These are phyloP conservation scores for Candida hispaniensis DNA, from an alignment of 805 yeast species.

Conservation along the genomic window DNA sequence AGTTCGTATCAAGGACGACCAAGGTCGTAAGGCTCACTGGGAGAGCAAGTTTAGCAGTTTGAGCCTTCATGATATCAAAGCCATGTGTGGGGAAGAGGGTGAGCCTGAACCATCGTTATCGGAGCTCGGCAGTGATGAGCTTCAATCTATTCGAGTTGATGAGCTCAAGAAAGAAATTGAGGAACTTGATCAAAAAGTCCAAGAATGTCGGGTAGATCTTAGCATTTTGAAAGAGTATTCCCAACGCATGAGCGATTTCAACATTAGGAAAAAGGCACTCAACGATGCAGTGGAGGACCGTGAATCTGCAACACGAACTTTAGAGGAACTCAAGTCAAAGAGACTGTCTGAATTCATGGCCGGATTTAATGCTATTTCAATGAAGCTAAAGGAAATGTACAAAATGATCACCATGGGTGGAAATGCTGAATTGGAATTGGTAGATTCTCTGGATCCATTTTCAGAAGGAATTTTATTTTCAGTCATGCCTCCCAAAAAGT, in stretches of 20 bases:
- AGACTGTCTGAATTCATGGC: slow-evolving; percentile 85
- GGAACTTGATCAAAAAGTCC: slow-evolving; percentile 44
- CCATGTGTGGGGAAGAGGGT: slow-evolving; percentile 16
- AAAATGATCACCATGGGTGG: slow-evolving; percentile 99
- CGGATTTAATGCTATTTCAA: slow-evolving; percentile 79
- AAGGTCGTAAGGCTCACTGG: slow-evolving; percentile 19
- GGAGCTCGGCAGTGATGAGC: slow-evolving; percentile 41
- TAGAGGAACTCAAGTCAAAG: slow-evolving; percentile 60
- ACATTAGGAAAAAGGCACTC: slow-evolving; percentile 51
- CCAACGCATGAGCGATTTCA: slow-evolving; percentile 51
- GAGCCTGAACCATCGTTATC: slow-evolving; percentile 27
- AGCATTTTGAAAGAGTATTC: slow-evolving; percentile 73
- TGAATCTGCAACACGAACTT: slow-evolving; percentile 48
- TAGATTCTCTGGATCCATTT: slow-evolving; percentile 94
- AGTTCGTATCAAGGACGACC: slow-evolving; percentile 33
- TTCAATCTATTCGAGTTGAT: slow-evolving; percentile 39
- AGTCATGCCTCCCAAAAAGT: slow-evolving; percentile 98
- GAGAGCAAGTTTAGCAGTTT: slow-evolving; percentile 15
- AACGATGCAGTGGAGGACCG: slow-evolving; percentile 56
- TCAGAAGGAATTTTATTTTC: slow-evolving; percentile 93
- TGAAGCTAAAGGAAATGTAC: slow-evolving; percentile 90
- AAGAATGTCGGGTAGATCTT: slow-evolving; percentile 51
- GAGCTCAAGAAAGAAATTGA: slow-evolving; percentile 42
- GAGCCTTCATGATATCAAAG: slow-evolving; percentile 10
- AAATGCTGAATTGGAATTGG: slow-evolving; percentile 92